Evolutionary conservation across 2,329 filamentous ascomycete genomes (phyloP), one percentile per base, ranked within the genome.

Genomic region (Colletotrichum falcatum): DNA sequence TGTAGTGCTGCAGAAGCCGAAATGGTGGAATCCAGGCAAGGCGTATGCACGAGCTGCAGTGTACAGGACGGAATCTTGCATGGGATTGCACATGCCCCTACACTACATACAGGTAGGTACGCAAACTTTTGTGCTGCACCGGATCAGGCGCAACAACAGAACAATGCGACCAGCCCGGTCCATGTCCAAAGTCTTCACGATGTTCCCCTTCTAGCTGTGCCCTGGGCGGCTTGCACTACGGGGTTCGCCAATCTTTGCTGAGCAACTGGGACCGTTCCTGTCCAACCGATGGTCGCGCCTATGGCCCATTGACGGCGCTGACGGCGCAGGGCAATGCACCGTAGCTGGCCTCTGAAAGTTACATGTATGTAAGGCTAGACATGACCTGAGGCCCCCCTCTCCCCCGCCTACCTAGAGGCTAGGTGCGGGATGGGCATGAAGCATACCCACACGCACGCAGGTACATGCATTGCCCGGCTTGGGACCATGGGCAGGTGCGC

Each of bases 11-110:
- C 35, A 33, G 59, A 61, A 37, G 59, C 46, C 30, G 42, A 64
- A 18, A 44, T 66, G 65, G 59, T 61, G 44, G 58, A 18, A 61
- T 48, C 44, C 60, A 49, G 35, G 46, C 46, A 62, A 51, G 48
- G 44, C 26, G 46, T 30, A 61, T 68, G 65, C 63, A 68, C 44
- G 55, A 33, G 51, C 65, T 48, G 66, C 56, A 48, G 37, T 48
- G 68, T 64, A 59, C 68, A 67, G 68, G 53, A 64, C 68, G 68
- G 68, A 71, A 71, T 69, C 68, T 71, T 69, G 68, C 68, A 64
- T 71, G 68, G 65, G 46, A 48, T 42, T 63, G 58, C 48, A 63
- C 68, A 71, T 59, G 44, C 44, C 65, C 64, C 61, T 16, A 39
- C 3, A n/a, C n/a, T n/a, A n/a, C n/a, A n/a, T n/a, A 11, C 56